Conservation (phyloP, 1,284 basidiomycete genomes). For the Sanghuangporus weigelae region DNA sequence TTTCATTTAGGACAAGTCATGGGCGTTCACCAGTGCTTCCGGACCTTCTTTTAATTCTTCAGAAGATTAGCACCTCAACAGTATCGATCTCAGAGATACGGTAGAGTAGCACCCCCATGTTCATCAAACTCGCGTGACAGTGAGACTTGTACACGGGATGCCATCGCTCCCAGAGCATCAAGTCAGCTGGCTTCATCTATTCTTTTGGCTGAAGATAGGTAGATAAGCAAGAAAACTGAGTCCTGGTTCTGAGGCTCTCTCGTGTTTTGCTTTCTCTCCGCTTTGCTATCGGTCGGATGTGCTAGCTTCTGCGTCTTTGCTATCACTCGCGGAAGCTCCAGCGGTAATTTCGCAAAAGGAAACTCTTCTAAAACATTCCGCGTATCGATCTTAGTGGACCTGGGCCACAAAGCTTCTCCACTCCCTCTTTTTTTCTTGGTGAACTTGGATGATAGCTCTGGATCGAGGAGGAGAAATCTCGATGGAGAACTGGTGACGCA, state of each 20-base stretch:
- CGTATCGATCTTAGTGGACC: neutral
- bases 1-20: neutral
- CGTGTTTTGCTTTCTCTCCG: neutral
- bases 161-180: neutral
- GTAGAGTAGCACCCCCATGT: neutral
- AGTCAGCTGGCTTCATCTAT: neutral
- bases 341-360: neutral
- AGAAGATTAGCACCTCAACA: neutral
- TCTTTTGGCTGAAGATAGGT: neutral
- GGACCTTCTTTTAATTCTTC: neutral
- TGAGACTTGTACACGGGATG: conserved; percentile 1
- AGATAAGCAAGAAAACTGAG: neutral
- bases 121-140: neutral
- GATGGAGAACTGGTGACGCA: neutral
- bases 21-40: neutral
- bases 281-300: neutral
- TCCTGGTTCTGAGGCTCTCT: neutral
- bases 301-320: neutral
- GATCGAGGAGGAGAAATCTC: neutral
- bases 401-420: neutral
- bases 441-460: neutral
- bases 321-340: neutral
- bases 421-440: neutral
- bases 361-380: neutral
- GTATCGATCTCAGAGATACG: neutral